phyloP scores from a whole-genome alignment of 192 early-diverging fungal species.

The Mortierella claussenii region DNA sequence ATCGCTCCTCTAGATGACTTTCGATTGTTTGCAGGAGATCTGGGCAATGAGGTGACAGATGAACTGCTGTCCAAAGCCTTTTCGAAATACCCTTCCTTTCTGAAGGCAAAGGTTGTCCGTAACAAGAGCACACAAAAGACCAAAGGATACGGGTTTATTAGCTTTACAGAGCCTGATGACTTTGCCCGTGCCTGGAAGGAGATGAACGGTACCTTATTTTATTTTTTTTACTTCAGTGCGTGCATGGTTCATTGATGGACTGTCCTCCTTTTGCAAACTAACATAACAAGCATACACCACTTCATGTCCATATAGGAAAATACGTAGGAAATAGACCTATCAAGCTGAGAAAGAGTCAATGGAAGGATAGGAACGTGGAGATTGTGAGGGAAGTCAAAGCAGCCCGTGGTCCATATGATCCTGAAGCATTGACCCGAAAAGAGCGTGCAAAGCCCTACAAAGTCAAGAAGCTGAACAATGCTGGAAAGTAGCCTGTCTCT shows the following conservation, averaged over 20 bases:
- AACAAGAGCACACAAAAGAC: conserved; percentile 89
- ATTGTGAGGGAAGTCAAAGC: conserved; percentile 51
- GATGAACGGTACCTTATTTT: conserved; percentile 84
- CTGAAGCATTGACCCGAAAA: conserved; percentile 24
- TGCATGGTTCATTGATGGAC: too few species aligned
- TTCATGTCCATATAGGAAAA: conserved; percentile 71
- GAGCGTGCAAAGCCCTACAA: conserved; percentile 52
- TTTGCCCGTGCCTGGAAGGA: conserved; percentile 94
- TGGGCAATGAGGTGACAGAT: conserved; percentile 93
- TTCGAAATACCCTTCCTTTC: conserved; percentile 86
- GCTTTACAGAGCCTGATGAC: conserved; percentile 91
- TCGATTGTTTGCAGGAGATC: conserved; percentile 92
- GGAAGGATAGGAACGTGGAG: conserved; percentile 91
- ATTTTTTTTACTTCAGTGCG: background rate
- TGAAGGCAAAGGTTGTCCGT: conserved; percentile 82
- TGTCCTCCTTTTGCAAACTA: background rate
- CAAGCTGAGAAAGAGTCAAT: conserved; percentile 91
- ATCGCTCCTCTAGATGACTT: conserved; percentile 84
- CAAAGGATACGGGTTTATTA: conserved; percentile 94
- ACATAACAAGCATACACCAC: background rate
- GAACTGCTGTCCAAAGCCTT: conserved; percentile 85
- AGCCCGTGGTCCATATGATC: conserved; percentile 36
- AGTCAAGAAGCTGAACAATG: conserved; percentile 51
- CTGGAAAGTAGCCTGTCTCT: conserved; percentile 30
- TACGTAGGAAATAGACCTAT: conserved; percentile 96